Base-by-base conservation (phyloP, 257 asterid species). In the Cynanchum wilfordii region DNA sequence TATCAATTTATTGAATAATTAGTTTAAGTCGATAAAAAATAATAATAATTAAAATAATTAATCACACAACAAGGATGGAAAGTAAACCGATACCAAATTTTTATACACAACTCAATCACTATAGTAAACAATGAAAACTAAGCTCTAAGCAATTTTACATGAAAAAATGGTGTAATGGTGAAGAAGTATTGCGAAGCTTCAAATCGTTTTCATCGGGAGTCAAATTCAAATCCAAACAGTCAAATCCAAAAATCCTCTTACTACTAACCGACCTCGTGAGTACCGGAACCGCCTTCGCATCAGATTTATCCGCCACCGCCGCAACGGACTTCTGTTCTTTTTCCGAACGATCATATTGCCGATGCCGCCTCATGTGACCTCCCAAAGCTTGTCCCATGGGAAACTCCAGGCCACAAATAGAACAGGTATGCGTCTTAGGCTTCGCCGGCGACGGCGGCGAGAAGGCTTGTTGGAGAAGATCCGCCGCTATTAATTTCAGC, bases 331-430 rank as follows among this genome's bases (percentile, higher is more conserved):
- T 8, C 10, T n/a, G n/a, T n/a, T 36, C 68, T 63, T 24, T 68
- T 11, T 16, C 65, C 59, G 17, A 7, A 42, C 47, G 47, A 42
- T 7, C 47, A 1, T 4, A 70, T 47, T 74, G 63, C 40, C 82
- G 79, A 27, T 83, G 87, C 15, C 84, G 70, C 55, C 87, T 80
- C 87, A 80, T 83, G 38, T 83, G 87, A 3, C 87, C 87, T 20
- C 87, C 87, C 17, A 83, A 33, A 33, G 87, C 84, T 69, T 83
- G 87, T 0, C 87, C 87, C 45, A 59, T 16, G 0, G 77, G 66
- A 56, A 83, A 83, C 71, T 73, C 77, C 25, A 66, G 49, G 5
- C 87, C 87, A 69, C 87, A 83, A 16, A 80, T 60, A 29, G 77
- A 73, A 25, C 87, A 83, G 15, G 52, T 79, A 44, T 83, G 85